These are phyloP conservation scores for Globisporangium mamillatum DNA, from an alignment of 352 stramenopile species.

Conservation along the genomic window DNA sequence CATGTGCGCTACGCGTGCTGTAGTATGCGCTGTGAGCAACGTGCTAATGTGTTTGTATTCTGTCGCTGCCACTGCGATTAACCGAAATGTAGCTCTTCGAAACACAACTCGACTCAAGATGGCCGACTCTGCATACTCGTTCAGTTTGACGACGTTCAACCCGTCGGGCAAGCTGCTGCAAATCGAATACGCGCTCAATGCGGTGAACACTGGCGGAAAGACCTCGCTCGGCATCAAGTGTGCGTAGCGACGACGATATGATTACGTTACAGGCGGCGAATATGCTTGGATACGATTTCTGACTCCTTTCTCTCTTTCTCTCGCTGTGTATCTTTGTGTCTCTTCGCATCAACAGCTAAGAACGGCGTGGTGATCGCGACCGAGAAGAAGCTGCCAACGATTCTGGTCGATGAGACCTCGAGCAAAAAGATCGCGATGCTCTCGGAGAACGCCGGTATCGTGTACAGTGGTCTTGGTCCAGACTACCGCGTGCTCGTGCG, in stretches of 20 bases:
- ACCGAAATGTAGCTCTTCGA: slow-evolving; percentile 1
- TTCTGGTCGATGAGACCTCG: slow-evolving; percentile 94
- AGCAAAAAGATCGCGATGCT: slow-evolving; percentile 97
- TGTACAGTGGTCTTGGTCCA: slow-evolving; percentile 97
- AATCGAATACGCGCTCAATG: slow-evolving; percentile 99
- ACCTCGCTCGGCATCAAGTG: slow-evolving; percentile 97
- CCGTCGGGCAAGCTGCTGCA: slow-evolving; percentile 98
- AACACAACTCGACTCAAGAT: slow-evolving; percentile 47
- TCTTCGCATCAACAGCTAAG: slow-evolving; percentile 76
- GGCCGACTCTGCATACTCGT: slow-evolving; percentile 98
- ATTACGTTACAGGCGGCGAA: not conserved
- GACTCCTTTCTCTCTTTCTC: not conserved
- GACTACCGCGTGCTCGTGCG: slow-evolving; percentile 98
- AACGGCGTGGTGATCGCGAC: slow-evolving; percentile 99
- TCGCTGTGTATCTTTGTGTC: not conserved
- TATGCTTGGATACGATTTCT: not conserved
- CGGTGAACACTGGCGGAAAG: slow-evolving; percentile 96
- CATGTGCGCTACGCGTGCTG: not conserved
- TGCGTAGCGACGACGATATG: slow-evolving; percentile 26
- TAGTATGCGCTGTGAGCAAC: too few species aligned
- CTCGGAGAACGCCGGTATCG: slow-evolving; percentile 90
- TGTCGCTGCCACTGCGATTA: not conserved
- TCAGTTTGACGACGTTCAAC: slow-evolving; percentile 99
- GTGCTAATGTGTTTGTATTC: slow-evolving; percentile 1
- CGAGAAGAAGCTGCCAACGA: slow-evolving; percentile 97